Evolutionary conservation across 345 rosid genomes (phyloP).

Genomic region (Barbarea vulgaris): DNA sequence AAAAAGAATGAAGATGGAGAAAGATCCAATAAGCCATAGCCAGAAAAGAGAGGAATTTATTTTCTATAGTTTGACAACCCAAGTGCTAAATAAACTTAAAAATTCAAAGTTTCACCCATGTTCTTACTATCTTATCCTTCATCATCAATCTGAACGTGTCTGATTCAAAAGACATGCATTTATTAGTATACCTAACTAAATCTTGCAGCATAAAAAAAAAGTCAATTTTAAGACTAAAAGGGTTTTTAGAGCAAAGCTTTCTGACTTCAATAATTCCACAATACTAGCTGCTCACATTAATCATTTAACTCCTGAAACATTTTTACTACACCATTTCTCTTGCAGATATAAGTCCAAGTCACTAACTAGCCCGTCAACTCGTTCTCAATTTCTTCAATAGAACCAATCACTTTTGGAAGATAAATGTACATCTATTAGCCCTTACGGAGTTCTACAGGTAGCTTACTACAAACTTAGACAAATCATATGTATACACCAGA

Average conservation of each 20-base stretch:
- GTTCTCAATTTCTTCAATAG: neutral
- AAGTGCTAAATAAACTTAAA: neutral
- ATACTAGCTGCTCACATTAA: neutral
- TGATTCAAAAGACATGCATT: neutral
- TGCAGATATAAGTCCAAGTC: neutral
- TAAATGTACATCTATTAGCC: neutral
- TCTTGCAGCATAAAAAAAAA: neutral
- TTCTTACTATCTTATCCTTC: conserved; percentile 1
- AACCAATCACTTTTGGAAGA: conserved; percentile 12
- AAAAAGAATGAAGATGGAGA: conserved; percentile 21
- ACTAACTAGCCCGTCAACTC: neutral
- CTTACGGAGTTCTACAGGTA: neutral
- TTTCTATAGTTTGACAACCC: neutral
- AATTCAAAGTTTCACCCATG: too few species aligned
- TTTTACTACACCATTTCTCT: neutral
- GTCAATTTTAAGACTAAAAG: neutral
- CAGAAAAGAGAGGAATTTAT: neutral
- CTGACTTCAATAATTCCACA: neutral
- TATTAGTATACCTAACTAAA: neutral
- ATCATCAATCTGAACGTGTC: conserved; percentile 5
- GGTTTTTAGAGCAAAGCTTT: neutral
- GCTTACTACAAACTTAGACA: neutral
- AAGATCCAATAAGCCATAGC: conserved; percentile 20
- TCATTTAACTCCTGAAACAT: neutral
- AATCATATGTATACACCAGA: conserved; percentile 9